phyloP scores from a whole-genome alignment of 768 basidiomycete genomes.

The Glaciozyma martinii region DNA sequence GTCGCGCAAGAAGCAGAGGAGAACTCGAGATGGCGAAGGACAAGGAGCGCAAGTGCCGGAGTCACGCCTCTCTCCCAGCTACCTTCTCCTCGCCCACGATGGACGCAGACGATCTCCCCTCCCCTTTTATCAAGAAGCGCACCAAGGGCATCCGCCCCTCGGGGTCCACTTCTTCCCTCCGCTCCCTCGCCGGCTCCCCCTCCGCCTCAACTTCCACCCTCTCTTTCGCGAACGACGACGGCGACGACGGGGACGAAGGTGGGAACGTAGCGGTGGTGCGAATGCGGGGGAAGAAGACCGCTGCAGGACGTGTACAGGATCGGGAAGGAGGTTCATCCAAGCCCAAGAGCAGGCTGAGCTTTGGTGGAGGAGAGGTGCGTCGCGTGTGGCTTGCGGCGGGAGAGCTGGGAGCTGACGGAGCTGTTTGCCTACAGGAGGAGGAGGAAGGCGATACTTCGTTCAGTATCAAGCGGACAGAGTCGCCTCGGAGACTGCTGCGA shows the following conservation, averaged over 20 bases:
- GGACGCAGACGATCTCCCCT: conserved; percentile 3
- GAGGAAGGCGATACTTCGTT: background rate
- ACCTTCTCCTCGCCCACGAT: background rate
- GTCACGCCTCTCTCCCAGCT: background rate
- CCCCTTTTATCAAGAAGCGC: conserved; percentile 18
- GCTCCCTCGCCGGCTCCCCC: background rate
- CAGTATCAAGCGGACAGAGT: conserved; percentile 21
- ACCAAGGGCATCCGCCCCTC: conserved; percentile 4
- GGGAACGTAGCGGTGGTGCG: conserved; percentile 24
- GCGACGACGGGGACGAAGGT: conserved; percentile 1
- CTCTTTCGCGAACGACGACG: background rate
- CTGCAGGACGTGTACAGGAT: conserved; percentile 11
- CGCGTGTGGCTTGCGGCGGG: background rate
- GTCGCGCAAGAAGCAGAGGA: background rate
- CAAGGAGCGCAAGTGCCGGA: background rate
- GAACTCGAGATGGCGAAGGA: background rate
- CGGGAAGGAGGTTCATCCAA: conserved; percentile 4
- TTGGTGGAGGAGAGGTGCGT: conserved; percentile 3
- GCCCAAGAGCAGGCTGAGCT: conserved; percentile 9
- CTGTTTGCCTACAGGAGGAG: background rate
- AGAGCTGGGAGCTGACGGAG: background rate
- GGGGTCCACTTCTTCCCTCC: conserved; percentile 1
- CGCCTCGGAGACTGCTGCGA: conserved; percentile 13
- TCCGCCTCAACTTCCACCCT: conserved; percentile 6
- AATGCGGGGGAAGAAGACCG: conserved; percentile 23